A percentile compares a stretch with the other conserved stretches of the same genome.
Conservation (phyloP, 352 stramenopile genomes). For the Aphanomyces stellatus region DNA sequence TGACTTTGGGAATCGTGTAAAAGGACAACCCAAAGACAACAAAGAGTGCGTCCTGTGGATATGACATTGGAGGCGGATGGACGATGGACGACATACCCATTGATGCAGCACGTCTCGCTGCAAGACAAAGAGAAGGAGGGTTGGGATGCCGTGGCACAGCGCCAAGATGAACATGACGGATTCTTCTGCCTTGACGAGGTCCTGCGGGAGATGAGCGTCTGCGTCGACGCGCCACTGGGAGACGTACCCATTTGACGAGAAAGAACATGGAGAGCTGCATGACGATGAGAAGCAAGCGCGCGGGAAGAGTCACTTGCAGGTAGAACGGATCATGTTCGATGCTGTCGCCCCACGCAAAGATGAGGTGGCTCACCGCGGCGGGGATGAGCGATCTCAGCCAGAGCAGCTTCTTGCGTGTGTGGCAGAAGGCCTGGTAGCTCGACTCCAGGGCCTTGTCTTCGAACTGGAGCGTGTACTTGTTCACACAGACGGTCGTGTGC, state of each 20-base stretch:
- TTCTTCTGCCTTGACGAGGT: constrained; percentile 55
- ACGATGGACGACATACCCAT: constrained; percentile 42
- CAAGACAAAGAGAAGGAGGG: constrained; percentile 52
- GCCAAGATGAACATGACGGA: constrained; percentile 65
- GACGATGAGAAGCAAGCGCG: constrained; percentile 43
- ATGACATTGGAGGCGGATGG: neutral
- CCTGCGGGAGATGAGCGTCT: no score
- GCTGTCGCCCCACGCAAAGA: constrained; percentile 65
- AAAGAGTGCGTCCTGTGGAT: constrained; percentile 58
- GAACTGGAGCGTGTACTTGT: constrained; percentile 75
- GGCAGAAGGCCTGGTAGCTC: constrained; percentile 49
- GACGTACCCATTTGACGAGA: constrained; percentile 12
- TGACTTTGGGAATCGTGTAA: constrained; percentile 81
- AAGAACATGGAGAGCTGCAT: neutral
- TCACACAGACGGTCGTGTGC: constrained; percentile 74
- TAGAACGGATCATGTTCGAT: constrained; percentile 56
- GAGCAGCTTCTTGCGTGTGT: constrained; percentile 72
- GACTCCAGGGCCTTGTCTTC: constrained; percentile 55
- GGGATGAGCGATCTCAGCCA: constrained; percentile 75
- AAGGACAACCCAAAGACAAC: constrained; percentile 78
- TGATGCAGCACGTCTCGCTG: constrained; percentile 66
- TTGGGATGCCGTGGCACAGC: constrained; percentile 60
- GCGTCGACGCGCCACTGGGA: neutral
- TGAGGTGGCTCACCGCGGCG: constrained; percentile 53
- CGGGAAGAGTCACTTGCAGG: constrained; percentile 62